Evolutionary conservation across 1,284 basidiomycete species (phyloP), one percentile per base, ranked within the genome.

Genomic region (Rhizopogon hawkerae): DNA sequence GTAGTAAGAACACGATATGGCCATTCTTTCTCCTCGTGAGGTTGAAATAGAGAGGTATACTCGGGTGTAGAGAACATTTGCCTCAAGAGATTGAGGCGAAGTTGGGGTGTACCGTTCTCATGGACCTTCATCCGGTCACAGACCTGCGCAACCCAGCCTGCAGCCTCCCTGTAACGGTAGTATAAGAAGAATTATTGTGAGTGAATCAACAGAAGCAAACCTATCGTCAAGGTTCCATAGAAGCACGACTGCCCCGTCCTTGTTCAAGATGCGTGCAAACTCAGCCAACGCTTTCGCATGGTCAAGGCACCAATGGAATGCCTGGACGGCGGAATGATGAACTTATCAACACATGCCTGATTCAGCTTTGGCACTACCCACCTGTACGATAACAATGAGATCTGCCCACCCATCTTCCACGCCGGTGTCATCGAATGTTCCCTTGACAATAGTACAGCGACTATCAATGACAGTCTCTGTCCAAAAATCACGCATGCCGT

Each of bases 181-280:
- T 48, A 9, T 23, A 24, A 47, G 36, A 31, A 18, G 3, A 26
- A 33, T 31, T 4, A 38, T 9, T 9, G 14, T 5, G 14, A 6
- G 24, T 4, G 10, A 21, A 9, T 21, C 8, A 8, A 46, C 23
- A 23, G 10, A 54, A 42, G 39, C 45, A 11, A n/a, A 78, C 80
- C 79, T 70, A 60, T 85, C 79, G 63, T 85, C 84, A n/a, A 86
- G 65, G 61, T 86, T 86, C 84, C 85, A 88, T 43, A 85, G 76
- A 49, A 83, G 68, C 4, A 70, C 78, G 35, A 79, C 70, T 5
- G 74, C 63, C 6, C 83, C 84, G 31, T 69, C 66, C 0, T 81
- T 78, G 60, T 83, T 83, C 50, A 88, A 68, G 54, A 85, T 73
- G 23, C 85, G 73, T 31, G 75, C 70, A 60, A 87, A 82, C 60